Evolutionary conservation across 345 rosid species (phyloP).

Genomic region (Garcia nutans): DNA sequence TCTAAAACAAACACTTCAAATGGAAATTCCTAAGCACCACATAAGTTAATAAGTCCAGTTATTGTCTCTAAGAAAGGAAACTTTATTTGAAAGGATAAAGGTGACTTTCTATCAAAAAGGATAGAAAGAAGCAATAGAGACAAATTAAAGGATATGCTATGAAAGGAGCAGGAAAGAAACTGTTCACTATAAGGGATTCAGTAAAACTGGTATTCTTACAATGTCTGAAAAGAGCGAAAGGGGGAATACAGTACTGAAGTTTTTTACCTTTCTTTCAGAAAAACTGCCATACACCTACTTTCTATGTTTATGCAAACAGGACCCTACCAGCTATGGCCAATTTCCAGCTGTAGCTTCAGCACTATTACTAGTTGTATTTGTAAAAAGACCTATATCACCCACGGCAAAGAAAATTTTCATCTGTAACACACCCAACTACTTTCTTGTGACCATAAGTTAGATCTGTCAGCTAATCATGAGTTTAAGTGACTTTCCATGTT

Average conservation of each 20-base stretch:
- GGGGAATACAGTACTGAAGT: neutral
- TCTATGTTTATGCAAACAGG: too few relatives aligned
- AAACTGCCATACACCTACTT: neutral
- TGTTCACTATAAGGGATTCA: neutral
- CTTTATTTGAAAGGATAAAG: too few relatives aligned
- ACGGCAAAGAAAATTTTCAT: neutral
- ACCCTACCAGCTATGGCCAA: too few relatives aligned
- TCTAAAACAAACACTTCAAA: too few relatives aligned
- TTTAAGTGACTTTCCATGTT: neutral
- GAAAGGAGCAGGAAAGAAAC: too few relatives aligned
- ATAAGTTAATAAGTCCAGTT: too few relatives aligned
- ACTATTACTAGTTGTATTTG: neutral
- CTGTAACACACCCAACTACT: neutral
- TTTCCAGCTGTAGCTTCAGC: too few relatives aligned
- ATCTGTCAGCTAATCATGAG: neutral
- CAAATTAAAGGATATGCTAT: too few relatives aligned
- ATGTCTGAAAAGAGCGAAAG: neutral
- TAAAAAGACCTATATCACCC: neutral
- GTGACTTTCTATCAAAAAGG: too few relatives aligned
- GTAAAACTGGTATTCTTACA: neutral
- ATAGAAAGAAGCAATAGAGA: too few relatives aligned
- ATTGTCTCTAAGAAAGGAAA: too few relatives aligned
- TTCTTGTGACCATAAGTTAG: neutral
- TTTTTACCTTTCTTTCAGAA: neutral
- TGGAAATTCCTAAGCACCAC: too few relatives aligned